A percentile compares a stretch with the other conserved stretches of the same genome.
Evolutionary conservation across 306 rosid species (phyloP).

Genomic region (Gynostemma pentaphyllum): DNA sequence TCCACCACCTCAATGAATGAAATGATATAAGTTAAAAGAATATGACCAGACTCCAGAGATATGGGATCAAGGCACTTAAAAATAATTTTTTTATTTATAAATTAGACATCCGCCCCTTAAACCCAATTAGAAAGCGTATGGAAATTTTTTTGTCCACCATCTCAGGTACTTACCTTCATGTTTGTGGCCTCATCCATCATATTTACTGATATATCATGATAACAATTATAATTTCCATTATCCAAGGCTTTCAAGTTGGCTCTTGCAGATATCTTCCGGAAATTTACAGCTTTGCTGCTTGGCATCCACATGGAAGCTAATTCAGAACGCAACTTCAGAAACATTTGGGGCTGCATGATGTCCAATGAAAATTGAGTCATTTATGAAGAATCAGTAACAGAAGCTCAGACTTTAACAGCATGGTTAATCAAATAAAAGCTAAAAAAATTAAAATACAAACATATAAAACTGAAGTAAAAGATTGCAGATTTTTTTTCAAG

Average conservation of each 20-base stretch:
- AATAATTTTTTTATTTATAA: background rate
- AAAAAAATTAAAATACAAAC: background rate
- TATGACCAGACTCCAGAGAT: no score
- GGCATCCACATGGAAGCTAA: slow-evolving; percentile 89
- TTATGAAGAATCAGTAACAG: background rate
- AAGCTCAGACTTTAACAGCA: background rate
- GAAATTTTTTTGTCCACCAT: background rate
- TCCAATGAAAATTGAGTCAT: slow-evolving; percentile 12
- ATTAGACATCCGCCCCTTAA: background rate
- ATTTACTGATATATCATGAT: slow-evolving; percentile 25
- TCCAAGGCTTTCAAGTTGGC: slow-evolving; percentile 28
- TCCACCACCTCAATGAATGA: no score
- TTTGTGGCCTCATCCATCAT: slow-evolving; percentile 47
- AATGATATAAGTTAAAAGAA: no score
- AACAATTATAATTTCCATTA: slow-evolving; percentile 28
- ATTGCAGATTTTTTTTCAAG: no score
- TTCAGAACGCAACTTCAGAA: slow-evolving; percentile 74
- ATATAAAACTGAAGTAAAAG: background rate
- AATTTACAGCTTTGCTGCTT: slow-evolving; percentile 41
- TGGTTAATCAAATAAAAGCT: background rate
- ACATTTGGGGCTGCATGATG: slow-evolving; percentile 70
- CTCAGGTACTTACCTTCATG: slow-evolving; percentile 48
- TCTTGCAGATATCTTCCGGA: slow-evolving; percentile 37
- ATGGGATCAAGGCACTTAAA: background rate
- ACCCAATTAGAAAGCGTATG: slow-evolving; percentile 1